These are phyloP conservation scores for Phaeosphaeriaceae sp. DNA, from an alignment of 2,329 filamentous ascomycete species.

Conservation along the genomic window DNA sequence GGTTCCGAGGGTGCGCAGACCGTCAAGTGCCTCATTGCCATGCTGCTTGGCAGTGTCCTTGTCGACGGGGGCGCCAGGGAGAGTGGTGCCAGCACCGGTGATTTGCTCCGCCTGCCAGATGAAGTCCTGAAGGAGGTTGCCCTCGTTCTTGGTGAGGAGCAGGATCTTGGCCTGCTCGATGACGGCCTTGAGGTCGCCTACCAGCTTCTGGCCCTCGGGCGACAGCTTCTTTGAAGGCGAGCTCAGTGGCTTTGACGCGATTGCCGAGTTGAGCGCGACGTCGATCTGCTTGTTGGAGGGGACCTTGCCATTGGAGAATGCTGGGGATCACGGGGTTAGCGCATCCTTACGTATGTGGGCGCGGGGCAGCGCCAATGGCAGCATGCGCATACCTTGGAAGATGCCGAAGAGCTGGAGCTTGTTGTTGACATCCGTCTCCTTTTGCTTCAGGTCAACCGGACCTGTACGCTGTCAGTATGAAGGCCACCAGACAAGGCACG, in stretches of 20 bases:
- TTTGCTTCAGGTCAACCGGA: conserved; percentile 74
- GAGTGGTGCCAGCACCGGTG: conserved; percentile 65
- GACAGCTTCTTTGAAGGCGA: conserved; percentile 80
- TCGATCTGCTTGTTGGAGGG: conserved; percentile 97
- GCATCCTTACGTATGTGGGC: conserved; percentile 3
- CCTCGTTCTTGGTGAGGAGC: conserved; percentile 91
- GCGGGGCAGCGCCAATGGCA: conserved; percentile 1
- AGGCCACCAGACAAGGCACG: background rate
- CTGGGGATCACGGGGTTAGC: conserved; percentile 52
- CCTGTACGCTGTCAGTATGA: conserved; percentile 59
- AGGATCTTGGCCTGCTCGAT: conserved; percentile 85
- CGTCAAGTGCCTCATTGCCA: conserved; percentile 81
- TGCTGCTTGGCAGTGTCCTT: conserved; percentile 83
- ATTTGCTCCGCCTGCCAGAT: conserved; percentile 91
- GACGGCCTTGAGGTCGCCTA: conserved; percentile 78
- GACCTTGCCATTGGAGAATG: conserved; percentile 87
- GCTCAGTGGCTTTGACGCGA: conserved; percentile 73
- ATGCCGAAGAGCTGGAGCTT: conserved; percentile 98
- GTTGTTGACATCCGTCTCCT: conserved; percentile 85
- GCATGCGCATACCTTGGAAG: conserved; percentile 62
- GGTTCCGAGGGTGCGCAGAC: conserved; percentile 84
- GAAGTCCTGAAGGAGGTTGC: conserved; percentile 93
- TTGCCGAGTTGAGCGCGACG: conserved; percentile 87
- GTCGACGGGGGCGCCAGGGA: conserved; percentile 71
- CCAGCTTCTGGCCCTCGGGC: conserved; percentile 77